phyloP scores from a whole-genome alignment of 2,329 filamentous ascomycete species.

The Colletotrichum limetticola region DNA sequence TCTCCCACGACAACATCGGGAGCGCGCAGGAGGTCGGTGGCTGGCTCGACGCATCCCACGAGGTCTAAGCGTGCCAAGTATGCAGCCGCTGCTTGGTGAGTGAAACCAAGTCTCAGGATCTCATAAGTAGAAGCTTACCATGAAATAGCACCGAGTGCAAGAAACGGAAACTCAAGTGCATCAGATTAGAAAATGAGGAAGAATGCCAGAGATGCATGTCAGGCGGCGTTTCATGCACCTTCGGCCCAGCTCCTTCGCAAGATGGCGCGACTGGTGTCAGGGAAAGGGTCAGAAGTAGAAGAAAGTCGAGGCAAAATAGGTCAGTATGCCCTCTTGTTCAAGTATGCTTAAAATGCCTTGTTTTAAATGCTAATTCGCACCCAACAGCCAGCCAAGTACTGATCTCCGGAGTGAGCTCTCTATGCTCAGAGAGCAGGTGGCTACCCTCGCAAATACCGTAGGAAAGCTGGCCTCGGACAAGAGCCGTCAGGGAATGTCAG shows the following conservation, averaged over 20 bases:
- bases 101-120: not conserved
- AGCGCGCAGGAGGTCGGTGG: not conserved
- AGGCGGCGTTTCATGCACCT: constrained; percentile 39
- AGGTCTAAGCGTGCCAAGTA: constrained; percentile 29
- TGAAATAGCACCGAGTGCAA: constrained; percentile 44
- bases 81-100: constrained; percentile 25
- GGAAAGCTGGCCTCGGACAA: constrained; percentile 41
- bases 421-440: constrained; percentile 44
- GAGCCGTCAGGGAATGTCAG: not conserved
- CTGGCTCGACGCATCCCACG: not conserved
- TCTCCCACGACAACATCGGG: not conserved
- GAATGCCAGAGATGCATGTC: constrained; percentile 45
- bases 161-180: constrained; percentile 53
- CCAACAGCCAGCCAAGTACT: constrained; percentile 26
- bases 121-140: not conserved
- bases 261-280: constrained; percentile 33
- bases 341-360: no score
- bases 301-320: constrained; percentile 6
- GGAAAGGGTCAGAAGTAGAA: not conserved
- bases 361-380: not conserved
- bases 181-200: constrained; percentile 39
- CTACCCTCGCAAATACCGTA: constrained; percentile 41
- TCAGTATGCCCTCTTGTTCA: not conserved
- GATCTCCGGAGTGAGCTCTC: constrained; percentile 41
- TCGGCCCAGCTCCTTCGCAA: constrained; percentile 38